These are phyloP conservation scores for Sporisorium scitamineum DNA, from an alignment of 1,284 basidiomycete species.

Conservation along the genomic window DNA sequence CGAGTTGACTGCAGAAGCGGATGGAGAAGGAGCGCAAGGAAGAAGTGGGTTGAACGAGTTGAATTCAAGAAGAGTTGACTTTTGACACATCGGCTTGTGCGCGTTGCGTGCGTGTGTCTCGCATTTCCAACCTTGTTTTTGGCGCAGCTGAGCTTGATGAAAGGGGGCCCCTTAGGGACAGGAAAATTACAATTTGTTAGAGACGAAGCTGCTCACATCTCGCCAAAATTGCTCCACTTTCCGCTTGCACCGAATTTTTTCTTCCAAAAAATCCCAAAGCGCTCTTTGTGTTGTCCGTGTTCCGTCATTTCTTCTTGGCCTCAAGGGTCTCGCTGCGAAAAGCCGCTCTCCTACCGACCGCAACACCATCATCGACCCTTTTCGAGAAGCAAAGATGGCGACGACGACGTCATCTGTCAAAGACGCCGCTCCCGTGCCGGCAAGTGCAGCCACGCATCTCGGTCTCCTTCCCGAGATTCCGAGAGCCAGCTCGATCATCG, in stretches of 20 bases:
- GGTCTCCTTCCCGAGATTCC: slow-evolving; percentile 56
- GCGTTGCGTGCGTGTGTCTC: slow-evolving; percentile 6
- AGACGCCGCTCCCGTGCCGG: slow-evolving; percentile 7
- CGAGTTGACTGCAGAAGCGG: background rate
- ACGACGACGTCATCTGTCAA: slow-evolving; percentile 12
- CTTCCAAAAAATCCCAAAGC: slow-evolving; percentile 3
- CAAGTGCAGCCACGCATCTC: slow-evolving; percentile 30
- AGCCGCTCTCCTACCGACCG: background rate
- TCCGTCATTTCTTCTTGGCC: slow-evolving; percentile 4
- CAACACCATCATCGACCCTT: slow-evolving; percentile 1
- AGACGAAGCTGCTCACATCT: background rate
- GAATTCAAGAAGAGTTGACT: background rate
- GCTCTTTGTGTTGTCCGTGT: slow-evolving; percentile 10
- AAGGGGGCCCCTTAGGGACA: background rate
- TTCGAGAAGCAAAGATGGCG: slow-evolving; percentile 16
- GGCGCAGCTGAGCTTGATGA: background rate
- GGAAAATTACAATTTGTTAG: background rate
- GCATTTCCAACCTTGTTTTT: slow-evolving; percentile 1
- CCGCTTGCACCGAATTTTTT: too few species aligned
- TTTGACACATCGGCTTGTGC: slow-evolving; percentile 7
- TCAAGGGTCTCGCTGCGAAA: background rate
- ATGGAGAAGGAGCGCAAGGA: background rate
- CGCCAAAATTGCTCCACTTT: slow-evolving; percentile 15
- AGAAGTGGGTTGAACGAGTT: background rate
- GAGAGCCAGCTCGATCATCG: slow-evolving; percentile 66